These are phyloP conservation scores for Cylindrodendrum hubeiense DNA, from an alignment of 2,329 filamentous ascomycete genomes.

Conservation along the genomic window DNA sequence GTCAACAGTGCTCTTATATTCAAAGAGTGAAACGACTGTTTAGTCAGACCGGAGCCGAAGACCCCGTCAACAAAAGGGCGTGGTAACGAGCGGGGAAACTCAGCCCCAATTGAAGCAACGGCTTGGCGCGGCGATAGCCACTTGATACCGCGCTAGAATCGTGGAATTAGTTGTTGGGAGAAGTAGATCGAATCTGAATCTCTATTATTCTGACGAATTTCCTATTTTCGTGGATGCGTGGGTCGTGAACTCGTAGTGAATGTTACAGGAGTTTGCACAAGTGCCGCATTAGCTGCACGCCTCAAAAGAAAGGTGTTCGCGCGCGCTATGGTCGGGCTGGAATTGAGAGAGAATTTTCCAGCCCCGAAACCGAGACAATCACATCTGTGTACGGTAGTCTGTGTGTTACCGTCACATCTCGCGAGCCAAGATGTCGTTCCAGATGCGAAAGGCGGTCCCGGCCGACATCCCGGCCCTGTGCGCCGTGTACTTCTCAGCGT, in stretches of 20 bases:
- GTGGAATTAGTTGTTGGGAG: too few species aligned
- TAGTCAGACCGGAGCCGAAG: constrained; percentile 8
- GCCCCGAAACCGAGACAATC: not conserved
- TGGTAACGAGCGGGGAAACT: constrained; percentile 22
- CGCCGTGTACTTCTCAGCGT: constrained; percentile 60
- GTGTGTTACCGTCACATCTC: not conserved
- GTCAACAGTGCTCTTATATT: not conserved
- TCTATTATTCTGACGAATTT: too few species aligned
- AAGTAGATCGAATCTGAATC: not conserved
- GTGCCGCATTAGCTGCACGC: not conserved
- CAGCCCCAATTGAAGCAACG: not conserved
- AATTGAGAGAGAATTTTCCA: not conserved
- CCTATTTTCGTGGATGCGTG: not conserved
- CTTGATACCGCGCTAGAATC: not conserved
- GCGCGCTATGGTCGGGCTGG: not conserved
- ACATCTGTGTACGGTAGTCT: not conserved
- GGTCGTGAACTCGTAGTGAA: not conserved
- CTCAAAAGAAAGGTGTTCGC: constrained; percentile 10
- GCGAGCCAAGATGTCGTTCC: constrained; percentile 35
- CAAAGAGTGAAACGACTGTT: not conserved
- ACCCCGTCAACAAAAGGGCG: constrained; percentile 35
- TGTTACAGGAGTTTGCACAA: constrained; percentile 20
- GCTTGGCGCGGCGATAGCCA: not conserved
- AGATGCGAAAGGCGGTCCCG: constrained; percentile 53
- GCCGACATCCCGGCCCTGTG: constrained; percentile 56